Conservation (phyloP, 176 grass and related monocot species). For the Eleusine coracana region DNA sequence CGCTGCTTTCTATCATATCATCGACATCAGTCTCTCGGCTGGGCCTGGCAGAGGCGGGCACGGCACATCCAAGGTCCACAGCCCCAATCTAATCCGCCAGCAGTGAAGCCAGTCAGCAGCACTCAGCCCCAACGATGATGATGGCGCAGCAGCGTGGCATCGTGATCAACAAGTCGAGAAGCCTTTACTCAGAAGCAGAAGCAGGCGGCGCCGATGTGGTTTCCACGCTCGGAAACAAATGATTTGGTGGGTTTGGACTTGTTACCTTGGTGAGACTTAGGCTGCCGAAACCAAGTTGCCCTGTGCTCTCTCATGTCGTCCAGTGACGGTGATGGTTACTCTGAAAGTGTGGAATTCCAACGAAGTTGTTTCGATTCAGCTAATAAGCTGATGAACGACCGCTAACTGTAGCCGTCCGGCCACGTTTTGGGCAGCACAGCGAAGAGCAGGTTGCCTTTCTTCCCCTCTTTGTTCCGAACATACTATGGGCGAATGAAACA, state of each 20-base stretch:
- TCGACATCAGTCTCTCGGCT: not conserved
- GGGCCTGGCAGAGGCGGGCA: not conserved
- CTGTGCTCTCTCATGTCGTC: not conserved
- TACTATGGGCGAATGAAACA: too few species aligned
- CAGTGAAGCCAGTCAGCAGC: conserved; percentile 31
- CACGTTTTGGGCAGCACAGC: too few species aligned
- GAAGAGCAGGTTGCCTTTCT: too few species aligned
- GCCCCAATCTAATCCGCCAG: conserved; percentile 33
- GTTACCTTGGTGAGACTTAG: not conserved
- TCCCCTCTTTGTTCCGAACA: too few species aligned
- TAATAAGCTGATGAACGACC: not conserved
- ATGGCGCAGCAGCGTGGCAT: too few species aligned
- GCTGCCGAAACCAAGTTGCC: conserved; percentile 13
- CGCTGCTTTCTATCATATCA: not conserved
- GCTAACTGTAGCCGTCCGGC: too few species aligned
- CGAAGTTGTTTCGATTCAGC: not conserved
- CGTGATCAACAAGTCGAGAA: too few species aligned
- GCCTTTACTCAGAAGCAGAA: not conserved
- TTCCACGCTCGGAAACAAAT: not conserved
- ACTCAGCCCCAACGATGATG: not conserved
- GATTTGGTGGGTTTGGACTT: conserved; percentile 2
- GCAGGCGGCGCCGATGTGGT: not conserved
- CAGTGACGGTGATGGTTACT: not conserved
- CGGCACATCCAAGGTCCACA: not conserved
- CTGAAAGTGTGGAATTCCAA: not conserved